These are phyloP conservation scores for Tolypocladium sp. DNA, from an alignment of 2,329 filamentous ascomycete species.

Conservation along the genomic window DNA sequence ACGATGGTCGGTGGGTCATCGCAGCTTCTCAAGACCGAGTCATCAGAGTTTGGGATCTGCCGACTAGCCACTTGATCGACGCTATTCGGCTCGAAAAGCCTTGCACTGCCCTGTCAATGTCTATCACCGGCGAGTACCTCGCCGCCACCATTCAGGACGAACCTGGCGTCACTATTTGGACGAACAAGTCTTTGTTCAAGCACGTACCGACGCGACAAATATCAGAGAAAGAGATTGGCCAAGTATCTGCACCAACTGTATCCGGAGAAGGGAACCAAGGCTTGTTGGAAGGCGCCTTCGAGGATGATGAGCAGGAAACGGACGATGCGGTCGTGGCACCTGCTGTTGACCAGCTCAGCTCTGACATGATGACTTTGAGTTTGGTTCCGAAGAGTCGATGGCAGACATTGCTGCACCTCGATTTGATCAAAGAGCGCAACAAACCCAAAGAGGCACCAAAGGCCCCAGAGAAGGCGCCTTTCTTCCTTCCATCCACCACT, in stretches of 20 bases:
- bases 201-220: slow-evolving; percentile 82
- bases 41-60: slow-evolving; percentile 86
- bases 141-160: slow-evolving; percentile 76
- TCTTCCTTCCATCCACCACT: slow-evolving; percentile 73
- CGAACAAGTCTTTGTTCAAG: slow-evolving; percentile 83
- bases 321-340: slow-evolving; percentile 47
- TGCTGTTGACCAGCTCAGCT: slow-evolving; percentile 66
- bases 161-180: slow-evolving; percentile 91
- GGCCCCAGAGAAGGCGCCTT: slow-evolving; percentile 85
- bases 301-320: slow-evolving; percentile 41
- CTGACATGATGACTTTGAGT: slow-evolving; percentile 79
- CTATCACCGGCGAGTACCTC: slow-evolving; percentile 84
- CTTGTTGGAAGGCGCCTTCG: slow-evolving; percentile 67
- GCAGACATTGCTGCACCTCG: slow-evolving; percentile 89
- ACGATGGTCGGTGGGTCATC: slow-evolving; percentile 88
- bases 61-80: slow-evolving; percentile 91
- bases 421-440: slow-evolving; percentile 87
- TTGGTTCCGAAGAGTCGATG: slow-evolving; percentile 83
- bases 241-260: slow-evolving; percentile 59
- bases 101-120: slow-evolving; percentile 82
- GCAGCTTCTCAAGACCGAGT: slow-evolving; percentile 74
- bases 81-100: slow-evolving; percentile 71
- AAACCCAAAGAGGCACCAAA: slow-evolving; percentile 90
- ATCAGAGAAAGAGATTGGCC: slow-evolving; percentile 61
- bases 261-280: slow-evolving; percentile 76